Percentiles rank a stretch among this genome's conserved stretches.
These are phyloP conservation scores for Cyclotella choctawhatcheeana DNA, from an alignment of 108 stramenopile genomes.

Conservation along the genomic window DNA sequence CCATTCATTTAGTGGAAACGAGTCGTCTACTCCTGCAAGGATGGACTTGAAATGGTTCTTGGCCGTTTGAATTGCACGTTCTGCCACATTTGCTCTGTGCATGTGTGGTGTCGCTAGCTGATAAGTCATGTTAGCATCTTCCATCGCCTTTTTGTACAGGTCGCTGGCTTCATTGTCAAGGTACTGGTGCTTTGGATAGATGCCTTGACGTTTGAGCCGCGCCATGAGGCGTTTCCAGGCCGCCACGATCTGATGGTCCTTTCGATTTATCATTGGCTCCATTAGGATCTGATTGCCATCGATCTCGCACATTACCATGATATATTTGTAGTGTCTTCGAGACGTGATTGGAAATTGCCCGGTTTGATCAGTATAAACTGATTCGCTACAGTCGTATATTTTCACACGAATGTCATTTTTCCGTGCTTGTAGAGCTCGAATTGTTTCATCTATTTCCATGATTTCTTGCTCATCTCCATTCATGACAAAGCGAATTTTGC, in stretches of 20 bases:
- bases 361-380: neutral
- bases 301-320: neutral
- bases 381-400: neutral
- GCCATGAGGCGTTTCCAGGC: neutral
- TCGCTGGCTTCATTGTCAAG: neutral
- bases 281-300: neutral
- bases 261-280: neutral
- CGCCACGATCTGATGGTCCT: neutral
- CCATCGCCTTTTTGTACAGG: neutral
- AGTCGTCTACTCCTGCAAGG: slow-evolving; percentile 1
- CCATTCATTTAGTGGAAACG: slow-evolving; percentile 39
- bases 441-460: neutral
- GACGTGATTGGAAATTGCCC: neutral
- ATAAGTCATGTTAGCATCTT: neutral
- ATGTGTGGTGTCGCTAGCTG: neutral
- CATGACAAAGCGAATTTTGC: neutral
- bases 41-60: slow-evolving; percentile 37
- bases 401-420: too few species aligned
- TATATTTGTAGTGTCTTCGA: neutral
- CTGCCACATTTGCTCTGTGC: slow-evolving; percentile 55
- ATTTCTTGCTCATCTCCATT: neutral
- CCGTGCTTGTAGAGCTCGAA: too few species aligned
- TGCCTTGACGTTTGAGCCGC: neutral
- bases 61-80: neutral
- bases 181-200: neutral